Base-by-base conservation (phyloP, 805 yeast genomes). In the Candida incommunis region DNA sequence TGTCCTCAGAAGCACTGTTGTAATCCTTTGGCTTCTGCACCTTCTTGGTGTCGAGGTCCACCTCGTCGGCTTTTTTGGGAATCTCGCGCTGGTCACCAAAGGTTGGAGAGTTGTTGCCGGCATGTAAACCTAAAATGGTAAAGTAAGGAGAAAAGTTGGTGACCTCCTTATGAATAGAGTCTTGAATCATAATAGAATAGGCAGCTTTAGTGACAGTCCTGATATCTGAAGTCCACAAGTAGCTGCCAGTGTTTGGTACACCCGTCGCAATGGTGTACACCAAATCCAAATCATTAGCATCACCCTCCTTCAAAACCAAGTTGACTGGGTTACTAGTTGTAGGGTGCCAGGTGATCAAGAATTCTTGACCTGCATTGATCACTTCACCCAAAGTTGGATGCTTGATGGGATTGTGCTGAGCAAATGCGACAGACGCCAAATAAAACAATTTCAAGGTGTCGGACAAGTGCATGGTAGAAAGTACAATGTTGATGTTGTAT, bases 281-380 rank as follows among this genome's bases (percentile, higher is more conserved):
- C 21, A 53, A 45, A 20, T 29, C 41, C 40, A 62, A 49, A 44
- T 57, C 46, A 35, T 45, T n/a, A 23, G 58, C 48, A 23, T 48
- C 55, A 24, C 64, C 65, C 2, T 42, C 41, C 43, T 56, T 48
- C 22, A 60, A 49, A 40, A 60, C 41, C 34, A 62, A 49, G 44
- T 49, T 48, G 45, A 62, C 56, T 5, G 37, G 37, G 27, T 43
- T 41, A 25, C 48, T 51, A 31, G 58, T 49, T n/a, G 53, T 43
- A 7, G 59, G 55, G 13, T 31, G 45, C 66, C 66, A 62, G 35
- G 54, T 58, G 37, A 62, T 48, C 44, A 48, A 46, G 48, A 52
- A 45, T 16, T 46, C 43, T 26, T 46, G 47, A 40, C 57, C 57
- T 20, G 63, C 64, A 40, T 56, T 57, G 42, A 56, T 48, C 9